A percentile compares a stretch with the other conserved stretches of the same genome.
Conservation (phyloP, 305 asterid species). For the Plantago rigida region DNA sequence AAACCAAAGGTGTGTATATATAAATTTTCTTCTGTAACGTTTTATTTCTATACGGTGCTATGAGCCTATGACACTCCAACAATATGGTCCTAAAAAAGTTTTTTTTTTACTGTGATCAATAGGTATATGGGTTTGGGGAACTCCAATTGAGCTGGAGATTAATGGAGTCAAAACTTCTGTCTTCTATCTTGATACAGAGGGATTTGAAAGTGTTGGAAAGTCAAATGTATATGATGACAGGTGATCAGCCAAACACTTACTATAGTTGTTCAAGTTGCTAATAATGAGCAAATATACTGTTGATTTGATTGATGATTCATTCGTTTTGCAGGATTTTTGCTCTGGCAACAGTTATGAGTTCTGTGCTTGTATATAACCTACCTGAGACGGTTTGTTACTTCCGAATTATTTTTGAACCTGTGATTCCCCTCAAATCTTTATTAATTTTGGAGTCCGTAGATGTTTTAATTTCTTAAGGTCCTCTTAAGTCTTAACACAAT, state of each 20-base stretch:
- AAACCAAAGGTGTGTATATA: constrained; percentile 68
- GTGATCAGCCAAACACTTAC: constrained; percentile 33
- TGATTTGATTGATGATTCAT: background rate
- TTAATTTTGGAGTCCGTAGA: too few species aligned
- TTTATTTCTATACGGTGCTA: background rate
- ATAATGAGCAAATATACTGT: background rate
- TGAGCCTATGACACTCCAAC: constrained; percentile 2
- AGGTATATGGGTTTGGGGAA: constrained; percentile 99
- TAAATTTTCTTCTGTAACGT: background rate
- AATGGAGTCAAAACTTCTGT: constrained; percentile 83
- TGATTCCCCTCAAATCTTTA: background rate
- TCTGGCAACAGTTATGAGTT: constrained; percentile 91
- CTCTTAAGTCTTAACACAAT: too few species aligned
- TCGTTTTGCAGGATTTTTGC: constrained; percentile 72
- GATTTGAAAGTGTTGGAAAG: constrained; percentile 97
- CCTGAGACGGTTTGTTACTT: constrained; percentile 84
- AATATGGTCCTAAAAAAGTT: constrained; percentile 16
- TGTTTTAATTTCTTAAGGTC: too few species aligned
- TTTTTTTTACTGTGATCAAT: constrained; percentile 18
- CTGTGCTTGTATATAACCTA: constrained; percentile 87
- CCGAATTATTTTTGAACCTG: constrained; percentile 22
- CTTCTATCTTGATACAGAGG: constrained; percentile 93
- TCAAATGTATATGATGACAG: constrained; percentile 96
- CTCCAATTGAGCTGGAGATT: constrained; percentile 63
- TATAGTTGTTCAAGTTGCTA: background rate